phyloP scores from a whole-genome alignment of 2,329 filamentous ascomycete species.

The Septoria linicola region DNA sequence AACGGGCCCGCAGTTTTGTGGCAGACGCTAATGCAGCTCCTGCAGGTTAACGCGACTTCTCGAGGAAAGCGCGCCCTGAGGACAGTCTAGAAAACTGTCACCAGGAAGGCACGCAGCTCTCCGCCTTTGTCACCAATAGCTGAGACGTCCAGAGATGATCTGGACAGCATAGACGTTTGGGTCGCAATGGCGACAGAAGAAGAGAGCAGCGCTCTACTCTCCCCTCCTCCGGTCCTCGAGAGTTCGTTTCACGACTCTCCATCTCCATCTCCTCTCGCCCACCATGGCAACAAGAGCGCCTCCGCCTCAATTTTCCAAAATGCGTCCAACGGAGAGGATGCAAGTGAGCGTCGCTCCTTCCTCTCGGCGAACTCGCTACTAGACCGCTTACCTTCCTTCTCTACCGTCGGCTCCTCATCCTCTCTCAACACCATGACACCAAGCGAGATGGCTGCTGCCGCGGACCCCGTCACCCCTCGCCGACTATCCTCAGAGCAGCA shows the following conservation, averaged over 20 bases:
- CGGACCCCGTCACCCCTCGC: slow-evolving; percentile 11
- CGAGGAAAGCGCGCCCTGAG: no score
- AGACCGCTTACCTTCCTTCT: slow-evolving; percentile 12
- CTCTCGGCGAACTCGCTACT: slow-evolving; percentile 4
- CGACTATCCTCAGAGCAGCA: slow-evolving; percentile 15
- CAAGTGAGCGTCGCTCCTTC: slow-evolving; percentile 3
- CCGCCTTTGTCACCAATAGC: no score
- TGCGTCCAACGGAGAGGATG: not conserved
- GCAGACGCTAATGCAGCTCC: no score
- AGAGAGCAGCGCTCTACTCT: slow-evolving; percentile 4
- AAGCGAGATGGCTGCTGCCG: slow-evolving; percentile 11
- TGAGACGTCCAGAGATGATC: slow-evolving; percentile 1
- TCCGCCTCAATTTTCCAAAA: not conserved
- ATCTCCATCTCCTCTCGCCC: no score
- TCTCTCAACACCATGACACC: slow-evolving; percentile 9
- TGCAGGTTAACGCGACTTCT: no score
- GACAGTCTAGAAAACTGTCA: no score
- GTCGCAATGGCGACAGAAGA: slow-evolving; percentile 4
- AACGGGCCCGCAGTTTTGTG: not conserved
- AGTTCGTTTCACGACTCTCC: slow-evolving; percentile 4
- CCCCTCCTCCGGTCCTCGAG: slow-evolving; percentile 7
- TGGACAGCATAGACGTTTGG: not conserved
- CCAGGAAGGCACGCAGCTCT: no score
- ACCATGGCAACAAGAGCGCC: not conserved
- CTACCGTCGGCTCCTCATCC: slow-evolving; percentile 8